Percentiles rank a stretch among this genome's conserved stretches.
Conservation (phyloP, 2,329 filamentous ascomycete species). For the Rhytidhysteron rufulum region DNA sequence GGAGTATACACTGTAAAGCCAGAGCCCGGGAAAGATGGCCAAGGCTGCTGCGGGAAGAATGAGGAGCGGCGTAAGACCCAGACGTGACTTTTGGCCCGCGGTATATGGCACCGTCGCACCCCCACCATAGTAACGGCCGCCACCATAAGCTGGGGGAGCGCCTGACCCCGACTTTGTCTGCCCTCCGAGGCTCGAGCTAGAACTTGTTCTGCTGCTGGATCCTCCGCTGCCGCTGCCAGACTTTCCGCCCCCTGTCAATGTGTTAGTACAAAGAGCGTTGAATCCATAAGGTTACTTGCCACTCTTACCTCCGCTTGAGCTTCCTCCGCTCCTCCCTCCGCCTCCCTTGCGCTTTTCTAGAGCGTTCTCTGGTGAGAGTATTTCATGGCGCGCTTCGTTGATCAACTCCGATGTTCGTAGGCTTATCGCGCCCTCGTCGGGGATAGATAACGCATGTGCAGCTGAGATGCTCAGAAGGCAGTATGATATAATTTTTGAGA, state of each 20-base stretch:
- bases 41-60: constrained; percentile 48
- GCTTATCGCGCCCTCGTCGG: constrained; percentile 21
- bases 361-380: constrained; percentile 28
- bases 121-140: constrained; percentile 64
- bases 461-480: constrained; percentile 17
- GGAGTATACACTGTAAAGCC: constrained; percentile 61
- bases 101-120: constrained; percentile 55
- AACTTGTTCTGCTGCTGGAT: constrained; percentile 14
- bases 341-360: constrained; percentile 37
- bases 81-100: constrained; percentile 48
- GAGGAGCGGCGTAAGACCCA: constrained; percentile 52
- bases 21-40: constrained; percentile 60
- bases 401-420: constrained; percentile 16
- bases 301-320: constrained; percentile 16
- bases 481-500: constrained; percentile 19
- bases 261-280: too few relatives aligned
- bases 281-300: too few relatives aligned
- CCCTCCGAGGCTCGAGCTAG: constrained; percentile 32
- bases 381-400: constrained; percentile 13
- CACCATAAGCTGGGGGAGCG: constrained; percentile 54
- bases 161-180: constrained; percentile 57
- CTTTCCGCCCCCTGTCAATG: constrained; percentile 11
- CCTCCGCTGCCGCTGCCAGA: constrained; percentile 11
- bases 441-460: constrained; percentile 23
- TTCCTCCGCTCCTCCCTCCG: constrained; percentile 26